These are phyloP conservation scores for Wickerhamomyces subpelliculosus DNA, from an alignment of 805 yeast genomes.

Conservation along the genomic window DNA sequence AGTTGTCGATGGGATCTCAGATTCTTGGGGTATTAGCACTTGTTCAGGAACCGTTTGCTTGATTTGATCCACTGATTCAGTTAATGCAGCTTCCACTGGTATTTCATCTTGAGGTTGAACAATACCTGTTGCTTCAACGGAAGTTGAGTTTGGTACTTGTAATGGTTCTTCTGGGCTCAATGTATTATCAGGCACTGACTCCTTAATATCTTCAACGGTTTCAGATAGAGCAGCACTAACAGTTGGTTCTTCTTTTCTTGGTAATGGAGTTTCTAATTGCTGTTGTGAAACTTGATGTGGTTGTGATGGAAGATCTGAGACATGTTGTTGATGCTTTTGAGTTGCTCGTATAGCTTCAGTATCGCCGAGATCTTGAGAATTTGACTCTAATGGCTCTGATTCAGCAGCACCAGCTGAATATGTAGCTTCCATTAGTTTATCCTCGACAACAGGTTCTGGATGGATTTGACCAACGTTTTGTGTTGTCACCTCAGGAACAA, in stretches of 20 bases:
- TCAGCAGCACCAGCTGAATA: neutral
- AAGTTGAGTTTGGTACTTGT: too few species aligned
- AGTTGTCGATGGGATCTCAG: too few species aligned
- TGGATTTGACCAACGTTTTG: neutral
- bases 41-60: too few species aligned
- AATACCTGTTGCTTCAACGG: neutral
- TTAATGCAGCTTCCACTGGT: neutral
- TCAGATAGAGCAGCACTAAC: neutral
- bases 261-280: too few species aligned
- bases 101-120: neutral
- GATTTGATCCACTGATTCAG: neutral
- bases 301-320: too few species aligned
- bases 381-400: neutral
- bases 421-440: neutral
- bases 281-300: too few species aligned
- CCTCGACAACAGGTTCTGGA: neutral
- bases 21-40: too few species aligned
- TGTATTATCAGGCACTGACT: neutral
- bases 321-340: too few species aligned
- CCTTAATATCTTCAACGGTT: neutral
- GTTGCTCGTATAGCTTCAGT: too few species aligned
- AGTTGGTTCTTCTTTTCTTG: neutral
- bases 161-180: too few species aligned
- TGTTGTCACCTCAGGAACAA: neutral
- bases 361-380: too few species aligned